Evolutionary conservation across 2,329 filamentous ascomycete species (phyloP).

Genomic region (Hypoxylon sp.): DNA sequence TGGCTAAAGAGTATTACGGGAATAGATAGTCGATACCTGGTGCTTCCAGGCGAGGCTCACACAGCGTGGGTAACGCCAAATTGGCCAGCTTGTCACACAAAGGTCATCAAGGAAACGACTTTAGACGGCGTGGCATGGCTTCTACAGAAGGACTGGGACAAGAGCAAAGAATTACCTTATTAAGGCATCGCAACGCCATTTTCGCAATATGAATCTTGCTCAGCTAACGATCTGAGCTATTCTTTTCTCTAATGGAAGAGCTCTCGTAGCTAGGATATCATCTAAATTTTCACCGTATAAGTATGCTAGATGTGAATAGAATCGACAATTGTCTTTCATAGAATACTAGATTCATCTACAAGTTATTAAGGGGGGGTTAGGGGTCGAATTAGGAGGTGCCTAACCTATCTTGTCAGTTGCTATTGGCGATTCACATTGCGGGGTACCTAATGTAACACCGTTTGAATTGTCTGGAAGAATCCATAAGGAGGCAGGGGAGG

Average conservation of each 20-base stretch:
- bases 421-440: neutral
- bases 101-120: neutral
- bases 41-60: constrained; percentile 1
- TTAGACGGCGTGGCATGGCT: constrained; percentile 4
- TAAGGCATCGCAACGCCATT: neutral
- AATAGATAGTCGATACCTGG: neutral
- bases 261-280: too few relatives aligned
- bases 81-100: neutral
- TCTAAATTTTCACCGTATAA: too few relatives aligned
- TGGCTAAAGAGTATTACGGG: neutral
- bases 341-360: too few relatives aligned
- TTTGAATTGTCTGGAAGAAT: neutral
- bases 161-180: constrained; percentile 3
- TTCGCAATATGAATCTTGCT: neutral
- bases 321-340: too few relatives aligned
- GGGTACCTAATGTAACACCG: neutral
- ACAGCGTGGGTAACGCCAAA: neutral
- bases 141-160: neutral
- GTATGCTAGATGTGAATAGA: too few relatives aligned
- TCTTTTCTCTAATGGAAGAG: neutral
- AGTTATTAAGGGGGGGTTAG: too few relatives aligned
- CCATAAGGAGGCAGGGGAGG: neutral
- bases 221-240: neutral
- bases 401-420: too few relatives aligned
- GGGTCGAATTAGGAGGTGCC: too few relatives aligned